Base-by-base conservation (phyloP, 164 flowering plant genomes). In the Taxillus chinensis region DNA sequence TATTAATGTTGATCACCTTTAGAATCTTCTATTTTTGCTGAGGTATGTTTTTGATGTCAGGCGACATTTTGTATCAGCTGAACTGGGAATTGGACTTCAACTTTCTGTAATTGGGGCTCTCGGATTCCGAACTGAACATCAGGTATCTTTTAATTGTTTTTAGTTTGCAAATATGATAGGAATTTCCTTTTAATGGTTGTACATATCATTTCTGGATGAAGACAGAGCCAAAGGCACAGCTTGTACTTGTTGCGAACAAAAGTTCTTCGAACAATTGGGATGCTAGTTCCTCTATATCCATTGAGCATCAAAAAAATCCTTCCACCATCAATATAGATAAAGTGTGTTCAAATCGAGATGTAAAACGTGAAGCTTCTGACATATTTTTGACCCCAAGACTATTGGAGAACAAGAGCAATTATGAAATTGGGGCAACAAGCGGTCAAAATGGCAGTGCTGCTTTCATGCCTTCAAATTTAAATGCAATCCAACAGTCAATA, bases 81-180 rank as follows among this genome's bases (percentile, higher is more conserved):
- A 83, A 72, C 77, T 62, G 45, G 73, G 80, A 48, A 81, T 84
- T 53, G 86, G 89, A 46, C 73, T 89, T 59, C 73, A 84, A 59
- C 78, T 90, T 55, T 80, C 87, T 71, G 68, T 90, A 40, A 86
- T 87, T 64, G 99, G 97, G 37, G 79, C 75, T 66, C 88, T 87
- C 77, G 99, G 99, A 15, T 77, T 82, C 57, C 85, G 95, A 42
- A 87, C 95, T 15, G 65, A 78, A 15, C 88, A 90, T 77, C 99
- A 93, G 85, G 98, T 92, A 69, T 38, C 45, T 16, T 64, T 61
- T 45, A 50, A 8, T 43, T 48, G 9, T 48, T 27, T 27, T 27
- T 48, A 7, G 12, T 6, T 60, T 64, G 2, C 5, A 4, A 9
- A 7, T 55, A 49, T 60, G 27, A 7, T 3, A 15, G 43, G 0